Conservation (phyloP, 75 land plant species). For the Picea sitchensis region DNA sequence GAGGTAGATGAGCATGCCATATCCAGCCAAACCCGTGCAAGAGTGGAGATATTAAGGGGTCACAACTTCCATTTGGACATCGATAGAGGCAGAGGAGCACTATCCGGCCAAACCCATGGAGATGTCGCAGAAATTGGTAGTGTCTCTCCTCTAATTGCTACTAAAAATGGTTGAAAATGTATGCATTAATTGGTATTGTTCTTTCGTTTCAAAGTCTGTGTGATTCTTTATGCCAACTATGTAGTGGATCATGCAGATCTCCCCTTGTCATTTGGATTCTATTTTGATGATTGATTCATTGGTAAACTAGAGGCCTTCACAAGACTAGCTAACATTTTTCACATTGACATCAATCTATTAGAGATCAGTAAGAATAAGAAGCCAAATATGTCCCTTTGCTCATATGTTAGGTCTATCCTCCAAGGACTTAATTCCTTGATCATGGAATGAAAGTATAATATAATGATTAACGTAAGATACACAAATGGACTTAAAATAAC, state of each 20-base stretch:
- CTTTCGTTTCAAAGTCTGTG: conserved; percentile 7
- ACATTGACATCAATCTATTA: conserved; percentile 91
- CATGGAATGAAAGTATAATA: conserved; percentile 13
- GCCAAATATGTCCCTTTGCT: conserved; percentile 84
- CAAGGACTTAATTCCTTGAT: conserved; percentile 50
- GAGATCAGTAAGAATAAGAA: conserved; percentile 97
- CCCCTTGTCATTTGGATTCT: conserved; percentile 82
- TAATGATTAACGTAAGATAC: background rate
- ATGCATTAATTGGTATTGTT: no score
- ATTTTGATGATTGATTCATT: conserved; percentile 93
- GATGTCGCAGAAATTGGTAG: no score
- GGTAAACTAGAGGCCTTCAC: conserved; percentile 96
- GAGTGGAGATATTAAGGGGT: no score
- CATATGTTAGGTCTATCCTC: conserved; percentile 66
- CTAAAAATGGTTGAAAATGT: no score
- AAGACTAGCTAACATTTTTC: conserved; percentile 84
- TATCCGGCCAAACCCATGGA: no score
- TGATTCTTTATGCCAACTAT: conserved; percentile 91
- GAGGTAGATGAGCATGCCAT: no score
- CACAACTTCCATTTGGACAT: no score
- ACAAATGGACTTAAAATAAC: no score
- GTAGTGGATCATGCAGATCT: conserved; percentile 76
- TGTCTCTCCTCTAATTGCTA: no score
- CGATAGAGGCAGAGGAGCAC: no score
- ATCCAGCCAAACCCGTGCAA: no score